Conservation (phyloP, 768 basidiomycete genomes). For the Leucocoprinus sp. region DNA sequence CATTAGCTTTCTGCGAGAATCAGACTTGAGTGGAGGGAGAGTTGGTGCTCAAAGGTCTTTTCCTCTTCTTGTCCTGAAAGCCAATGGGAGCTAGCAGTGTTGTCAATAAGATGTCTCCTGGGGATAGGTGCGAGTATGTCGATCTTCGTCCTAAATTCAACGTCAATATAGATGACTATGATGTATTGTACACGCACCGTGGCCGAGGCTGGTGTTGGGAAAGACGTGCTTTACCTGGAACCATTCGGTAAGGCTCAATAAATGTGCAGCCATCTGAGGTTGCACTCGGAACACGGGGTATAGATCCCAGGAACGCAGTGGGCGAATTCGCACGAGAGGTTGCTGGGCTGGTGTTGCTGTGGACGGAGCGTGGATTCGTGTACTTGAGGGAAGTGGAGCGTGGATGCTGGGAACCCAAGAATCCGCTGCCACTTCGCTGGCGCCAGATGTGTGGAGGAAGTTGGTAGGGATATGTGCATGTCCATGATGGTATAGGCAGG, state of each 20-base stretch:
- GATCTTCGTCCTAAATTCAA: conserved; percentile 6
- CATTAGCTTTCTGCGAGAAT: neutral
- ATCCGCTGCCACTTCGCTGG: neutral
- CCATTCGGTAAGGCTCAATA: conserved; percentile 7
- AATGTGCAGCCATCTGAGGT: neutral
- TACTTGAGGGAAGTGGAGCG: conserved; percentile 23
- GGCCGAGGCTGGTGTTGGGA: conserved; percentile 1
- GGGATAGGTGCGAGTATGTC: conserved; percentile 57
- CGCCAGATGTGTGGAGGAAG: conserved; percentile 16
- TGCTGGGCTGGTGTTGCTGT: conserved; percentile 22
- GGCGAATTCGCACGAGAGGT: conserved; percentile 11
- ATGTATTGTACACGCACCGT: neutral
- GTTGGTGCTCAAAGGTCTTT: conserved; percentile 23
- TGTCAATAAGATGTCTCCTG: conserved; percentile 57
- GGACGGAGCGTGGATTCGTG: conserved; percentile 19
- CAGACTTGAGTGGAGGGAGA: neutral
- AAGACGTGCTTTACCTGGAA: neutral
- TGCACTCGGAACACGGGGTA: neutral
- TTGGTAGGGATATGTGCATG: conserved; percentile 32
- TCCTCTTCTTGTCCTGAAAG: conserved; percentile 23
- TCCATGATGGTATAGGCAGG: conserved; percentile 24
- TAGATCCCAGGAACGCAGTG: neutral
- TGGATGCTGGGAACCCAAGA: conserved; percentile 14
- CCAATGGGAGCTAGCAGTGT: conserved; percentile 53
- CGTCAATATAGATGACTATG: neutral